These are phyloP conservation scores for Volutella citrinella DNA, from an alignment of 2,329 filamentous ascomycete species.

Conservation along the genomic window DNA sequence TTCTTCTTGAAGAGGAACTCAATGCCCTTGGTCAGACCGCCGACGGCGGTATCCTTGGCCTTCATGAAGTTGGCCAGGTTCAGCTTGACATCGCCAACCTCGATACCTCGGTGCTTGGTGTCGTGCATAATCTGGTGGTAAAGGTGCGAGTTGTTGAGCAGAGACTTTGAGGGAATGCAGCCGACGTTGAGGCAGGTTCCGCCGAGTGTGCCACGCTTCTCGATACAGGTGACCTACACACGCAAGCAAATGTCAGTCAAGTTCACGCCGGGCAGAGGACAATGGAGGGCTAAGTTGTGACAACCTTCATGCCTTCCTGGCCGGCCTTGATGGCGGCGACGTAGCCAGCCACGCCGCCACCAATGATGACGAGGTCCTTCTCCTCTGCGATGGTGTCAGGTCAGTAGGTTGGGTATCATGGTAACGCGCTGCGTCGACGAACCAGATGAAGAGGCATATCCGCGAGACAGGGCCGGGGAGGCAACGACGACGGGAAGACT, in stretches of 20 bases:
- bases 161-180: conserved; percentile 98
- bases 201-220: conserved; percentile 92
- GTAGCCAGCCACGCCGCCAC: conserved; percentile 96
- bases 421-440: conserved; percentile 28
- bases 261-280: conserved; percentile 8
- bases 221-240: conserved; percentile 85
- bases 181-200: conserved; percentile 98
- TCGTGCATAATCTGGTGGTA: conserved; percentile 98
- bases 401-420: conserved; percentile 16
- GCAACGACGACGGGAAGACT: conserved; percentile 50
- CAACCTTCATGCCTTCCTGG: conserved; percentile 91
- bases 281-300: conserved; percentile 5
- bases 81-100: conserved; percentile 94
- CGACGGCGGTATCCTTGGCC: conserved; percentile 91
- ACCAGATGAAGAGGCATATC: conserved; percentile 59
- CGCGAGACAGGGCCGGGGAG: conserved; percentile 45
- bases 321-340: conserved; percentile 99
- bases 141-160: conserved; percentile 98
- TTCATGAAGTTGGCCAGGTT: conserved; percentile 97
- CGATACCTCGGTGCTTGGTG: conserved; percentile 94
- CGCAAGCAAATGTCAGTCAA: conserved; percentile 12
- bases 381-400: conserved; percentile 58
- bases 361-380: conserved; percentile 96
- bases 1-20: conserved; percentile 99
- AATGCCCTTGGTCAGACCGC: conserved; percentile 89